Evolutionary conservation across 2,329 filamentous ascomycete species (phyloP).

Genomic region (Pseudogymnoascus sp.): DNA sequence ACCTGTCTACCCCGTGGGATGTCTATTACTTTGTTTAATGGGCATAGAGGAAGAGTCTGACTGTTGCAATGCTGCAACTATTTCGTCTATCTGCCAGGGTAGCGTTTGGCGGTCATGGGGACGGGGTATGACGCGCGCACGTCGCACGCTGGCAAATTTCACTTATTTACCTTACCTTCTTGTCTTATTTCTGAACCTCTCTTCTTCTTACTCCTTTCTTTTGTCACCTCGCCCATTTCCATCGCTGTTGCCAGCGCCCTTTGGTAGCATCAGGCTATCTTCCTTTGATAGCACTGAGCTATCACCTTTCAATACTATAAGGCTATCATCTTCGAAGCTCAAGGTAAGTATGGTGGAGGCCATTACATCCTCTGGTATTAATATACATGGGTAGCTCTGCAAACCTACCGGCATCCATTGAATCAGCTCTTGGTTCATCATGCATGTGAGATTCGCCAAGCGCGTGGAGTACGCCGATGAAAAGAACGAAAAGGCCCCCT

Average conservation of each 20-base stretch:
- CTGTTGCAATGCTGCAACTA: not conserved
- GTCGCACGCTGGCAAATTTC: conserved; percentile 2
- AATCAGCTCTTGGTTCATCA: not conserved
- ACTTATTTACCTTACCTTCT: conserved; percentile 1
- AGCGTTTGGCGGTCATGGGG: conserved; percentile 1
- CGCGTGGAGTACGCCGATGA: too few relatives aligned
- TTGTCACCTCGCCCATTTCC: not conserved
- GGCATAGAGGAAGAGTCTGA: not conserved
- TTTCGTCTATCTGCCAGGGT: not conserved
- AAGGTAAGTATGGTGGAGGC: not conserved
- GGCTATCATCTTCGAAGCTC: not conserved
- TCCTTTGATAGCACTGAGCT: not conserved
- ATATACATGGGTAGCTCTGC: not conserved
- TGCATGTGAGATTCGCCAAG: not conserved
- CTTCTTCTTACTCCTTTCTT: not conserved
- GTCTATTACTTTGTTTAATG: conserved; percentile 2
- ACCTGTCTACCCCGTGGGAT: not conserved
- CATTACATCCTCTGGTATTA: not conserved
- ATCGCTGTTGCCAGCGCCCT: not conserved
- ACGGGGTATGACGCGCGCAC: conserved; percentile 4
- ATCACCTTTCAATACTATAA: not conserved
- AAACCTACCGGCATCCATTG: not conserved
- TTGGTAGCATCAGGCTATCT: not conserved
- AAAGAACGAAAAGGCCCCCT: too few relatives aligned
- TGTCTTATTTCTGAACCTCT: not conserved